Base-by-base conservation (phyloP, 345 rosid species). In the Salix purpurea region DNA sequence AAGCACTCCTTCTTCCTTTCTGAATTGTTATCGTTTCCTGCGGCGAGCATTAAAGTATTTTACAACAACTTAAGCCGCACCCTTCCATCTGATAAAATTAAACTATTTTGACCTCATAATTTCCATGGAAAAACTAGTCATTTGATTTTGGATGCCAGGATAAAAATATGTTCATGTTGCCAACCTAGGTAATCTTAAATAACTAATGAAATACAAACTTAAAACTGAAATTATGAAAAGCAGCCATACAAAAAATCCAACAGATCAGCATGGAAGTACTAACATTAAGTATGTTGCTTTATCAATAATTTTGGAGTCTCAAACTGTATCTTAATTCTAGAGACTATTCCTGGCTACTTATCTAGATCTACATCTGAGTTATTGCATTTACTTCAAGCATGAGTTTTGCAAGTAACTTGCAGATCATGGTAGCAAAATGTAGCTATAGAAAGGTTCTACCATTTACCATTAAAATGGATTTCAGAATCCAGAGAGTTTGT, bases 1-100 rank as follows among this genome's bases (percentile, higher is more conserved):
- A 84, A 81, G 74, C 88, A 85, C 69, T 75, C 83, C 65, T 88
- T 83, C 81, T 77, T 80, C 40, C 73, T 76, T 72, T 83, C 84
- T 46, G 72, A 68, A 74, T 80, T 80, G 68, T 64, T 78, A 44
- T 67, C 76, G 46, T 2, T 72, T 78, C 91, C 95, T 88, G 79
- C 65, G 60, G 70, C 34, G 40, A 48, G 56, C 83, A 82, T 65
- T 69, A 70, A 72, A 15, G 34, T 46, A 58, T 74, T 69, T 52
- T 60, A 56, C 34, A 48, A 28, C 23, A 60, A 65, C 65, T 40
- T 46, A 64, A 65, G 77, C 75, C 21, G 46, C 23, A 75, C 2
- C 7, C 71, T 56, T 58, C 52, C 1, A 21, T 7, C 26, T 13
- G 13, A 24, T 37, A 58, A 70, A 30, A 39, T 28, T 32, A 54